These are phyloP conservation scores for Cairneyella variabilis DNA, from an alignment of 495 filamentous ascomycete species.

Conservation along the genomic window DNA sequence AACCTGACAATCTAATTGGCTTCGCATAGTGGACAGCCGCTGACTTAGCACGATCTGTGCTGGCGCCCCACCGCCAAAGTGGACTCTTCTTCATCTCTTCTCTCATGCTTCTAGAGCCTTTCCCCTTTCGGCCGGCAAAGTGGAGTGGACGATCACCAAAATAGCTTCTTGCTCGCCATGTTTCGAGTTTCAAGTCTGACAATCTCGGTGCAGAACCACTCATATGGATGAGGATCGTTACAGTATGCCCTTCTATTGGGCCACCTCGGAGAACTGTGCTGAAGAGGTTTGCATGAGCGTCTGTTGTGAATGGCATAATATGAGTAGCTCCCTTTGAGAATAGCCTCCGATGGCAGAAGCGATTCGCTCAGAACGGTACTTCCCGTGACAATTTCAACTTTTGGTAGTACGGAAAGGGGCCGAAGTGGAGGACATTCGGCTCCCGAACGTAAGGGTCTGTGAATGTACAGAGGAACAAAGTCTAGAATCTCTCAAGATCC, in stretches of 20 bases:
- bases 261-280: too few relatives aligned
- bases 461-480: not conserved
- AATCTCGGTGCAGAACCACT: not conserved
- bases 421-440: not conserved
- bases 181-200: slow-evolving; percentile 2
- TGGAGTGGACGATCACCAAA: slow-evolving; percentile 3
- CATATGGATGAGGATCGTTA: too few relatives aligned
- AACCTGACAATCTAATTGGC: too few relatives aligned
- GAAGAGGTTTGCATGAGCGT: too few relatives aligned
- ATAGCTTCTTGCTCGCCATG: not conserved
- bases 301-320: not conserved
- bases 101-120: slow-evolving; percentile 5
- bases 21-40: not conserved
- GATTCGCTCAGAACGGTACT: too few relatives aligned
- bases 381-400: too few relatives aligned
- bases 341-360: not conserved
- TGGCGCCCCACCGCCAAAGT: not conserved
- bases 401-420: not conserved
- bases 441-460: not conserved
- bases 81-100: slow-evolving; percentile 2
- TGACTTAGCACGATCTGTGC: not conserved
- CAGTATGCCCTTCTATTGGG: too few relatives aligned
- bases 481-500: not conserved
- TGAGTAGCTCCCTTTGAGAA: not conserved
- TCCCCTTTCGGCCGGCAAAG: slow-evolving; percentile 2